Evolutionary conservation across 306 rosid species (phyloP).

Genomic region (Ammopiptanthus mongolicus): DNA sequence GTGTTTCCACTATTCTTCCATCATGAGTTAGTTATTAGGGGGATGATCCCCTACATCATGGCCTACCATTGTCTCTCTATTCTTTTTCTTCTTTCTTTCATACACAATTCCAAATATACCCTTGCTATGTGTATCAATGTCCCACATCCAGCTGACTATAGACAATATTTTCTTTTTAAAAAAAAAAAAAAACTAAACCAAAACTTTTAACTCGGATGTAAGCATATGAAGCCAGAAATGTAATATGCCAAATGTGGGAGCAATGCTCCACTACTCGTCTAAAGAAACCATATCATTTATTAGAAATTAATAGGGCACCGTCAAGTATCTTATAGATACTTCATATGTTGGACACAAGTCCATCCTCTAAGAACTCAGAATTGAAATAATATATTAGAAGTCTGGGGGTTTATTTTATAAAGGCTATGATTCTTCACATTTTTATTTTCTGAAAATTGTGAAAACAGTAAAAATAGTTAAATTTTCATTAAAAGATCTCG

Average conservation of each 20-base stretch:
- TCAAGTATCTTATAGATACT: neutral
- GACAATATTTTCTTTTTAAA: neutral
- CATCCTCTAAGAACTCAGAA: neutral
- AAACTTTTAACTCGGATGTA: neutral
- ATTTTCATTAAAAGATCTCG: neutral
- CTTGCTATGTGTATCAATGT: too few species aligned
- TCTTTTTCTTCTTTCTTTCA: too few species aligned
- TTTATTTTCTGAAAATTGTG: neutral
- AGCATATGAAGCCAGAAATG: neutral
- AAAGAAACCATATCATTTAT: neutral
- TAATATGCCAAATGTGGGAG: neutral
- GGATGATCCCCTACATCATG: too few species aligned
- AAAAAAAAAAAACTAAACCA: neutral
- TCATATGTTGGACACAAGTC: neutral
- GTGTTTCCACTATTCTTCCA: too few species aligned
- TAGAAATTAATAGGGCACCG: neutral
- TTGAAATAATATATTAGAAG: neutral
- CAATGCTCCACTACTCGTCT: neutral
- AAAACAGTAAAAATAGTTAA: neutral
- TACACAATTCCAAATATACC: too few species aligned
- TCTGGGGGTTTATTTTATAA: neutral
- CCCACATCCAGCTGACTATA: neutral
- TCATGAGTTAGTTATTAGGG: too few species aligned
- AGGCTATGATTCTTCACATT: too few species aligned
- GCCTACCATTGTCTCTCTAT: too few species aligned